Base-by-base conservation (phyloP, 2,329 filamentous ascomycete genomes). In the Verticillium dahliae region DNA sequence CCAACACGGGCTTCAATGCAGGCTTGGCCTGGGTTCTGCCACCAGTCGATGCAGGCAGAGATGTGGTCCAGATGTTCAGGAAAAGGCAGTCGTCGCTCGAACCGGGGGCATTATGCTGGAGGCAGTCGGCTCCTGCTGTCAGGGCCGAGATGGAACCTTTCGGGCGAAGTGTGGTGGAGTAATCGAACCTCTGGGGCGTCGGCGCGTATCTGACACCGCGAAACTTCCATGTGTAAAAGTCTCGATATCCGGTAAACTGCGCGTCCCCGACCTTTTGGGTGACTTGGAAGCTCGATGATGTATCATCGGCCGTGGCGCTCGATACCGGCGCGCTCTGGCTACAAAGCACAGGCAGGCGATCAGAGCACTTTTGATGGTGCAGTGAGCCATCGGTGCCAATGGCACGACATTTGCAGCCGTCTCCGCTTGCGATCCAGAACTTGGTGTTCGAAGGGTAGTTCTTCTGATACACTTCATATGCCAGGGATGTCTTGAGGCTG, bases 31-130 rank as follows among this genome's bases (percentile, higher is more conserved):
- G 33, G 3, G 34, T 38, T 14, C 34, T 22, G 5, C 10, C 14
- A 7, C 45, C 18, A 13, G 35, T 10, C 4, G n/a, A 18, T 5
- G 45, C n/a, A 34, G 57, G 38, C 3, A 58, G 38, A 15, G 33
- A 22, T 2, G 80, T 80, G 0, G 75, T 75, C 78, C 78, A 83
- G 62, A 82, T 74, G 60, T 83, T 82, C 56, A 79, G 70, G 41
- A 76, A 76, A 50, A 83, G 69, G 57, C 80, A 83, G 66, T 83
- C 80, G 62, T 83, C 81, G 15, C 72, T 72, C 27, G 57, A 58
- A 1, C 15, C 22, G 2, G 39, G 27, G 2, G 11, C 11, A 5
- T 35, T 33, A 9, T 10, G 57, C 22, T 58, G 57, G 27, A 58
- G 6, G 38, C 57, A 58, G 9, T 58, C 57, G 13, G 57, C 39